These are phyloP conservation scores for Cladosporium austrohemisphaericum DNA, from an alignment of 2,329 filamentous ascomycete species.

Conservation along the genomic window DNA sequence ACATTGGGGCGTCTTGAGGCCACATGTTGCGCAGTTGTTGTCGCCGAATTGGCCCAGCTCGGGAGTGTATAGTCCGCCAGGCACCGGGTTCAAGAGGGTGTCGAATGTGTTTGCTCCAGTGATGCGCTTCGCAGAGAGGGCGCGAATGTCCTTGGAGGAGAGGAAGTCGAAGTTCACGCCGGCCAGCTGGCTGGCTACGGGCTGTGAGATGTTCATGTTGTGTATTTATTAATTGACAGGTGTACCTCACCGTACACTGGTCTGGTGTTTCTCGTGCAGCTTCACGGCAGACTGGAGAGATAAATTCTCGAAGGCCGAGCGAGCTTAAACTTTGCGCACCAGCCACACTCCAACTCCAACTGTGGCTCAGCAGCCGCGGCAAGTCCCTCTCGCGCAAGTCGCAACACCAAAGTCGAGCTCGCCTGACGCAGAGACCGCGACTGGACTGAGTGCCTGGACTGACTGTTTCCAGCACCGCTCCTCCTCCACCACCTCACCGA, in stretches of 20 bases:
- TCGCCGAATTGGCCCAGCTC: constrained; percentile 88
- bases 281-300: no score
- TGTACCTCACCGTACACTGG: constrained; percentile 15
- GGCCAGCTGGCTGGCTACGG: constrained; percentile 76
- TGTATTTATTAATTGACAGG: neutral
- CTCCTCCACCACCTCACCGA: constrained; percentile 27
- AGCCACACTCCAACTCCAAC: neutral
- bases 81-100: constrained; percentile 80
- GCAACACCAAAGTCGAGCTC: no score
- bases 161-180: constrained; percentile 89
- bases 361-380: neutral
- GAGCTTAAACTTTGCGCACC: no score
- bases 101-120: constrained; percentile 95
- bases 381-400: no score
- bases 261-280: constrained; percentile 1
- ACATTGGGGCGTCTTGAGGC: constrained; percentile 71
- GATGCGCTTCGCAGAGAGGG: constrained; percentile 89
- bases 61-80: constrained; percentile 87
- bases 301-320: no score
- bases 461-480: constrained; percentile 6
- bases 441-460: no score
- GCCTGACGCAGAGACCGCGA: no score
- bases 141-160: constrained; percentile 74
- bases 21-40: constrained; percentile 84
- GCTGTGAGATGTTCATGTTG: constrained; percentile 56